phyloP scores from a whole-genome alignment of 202 grass and related monocot genomes.

The Bolboschoenoplectus hybrid region DNA sequence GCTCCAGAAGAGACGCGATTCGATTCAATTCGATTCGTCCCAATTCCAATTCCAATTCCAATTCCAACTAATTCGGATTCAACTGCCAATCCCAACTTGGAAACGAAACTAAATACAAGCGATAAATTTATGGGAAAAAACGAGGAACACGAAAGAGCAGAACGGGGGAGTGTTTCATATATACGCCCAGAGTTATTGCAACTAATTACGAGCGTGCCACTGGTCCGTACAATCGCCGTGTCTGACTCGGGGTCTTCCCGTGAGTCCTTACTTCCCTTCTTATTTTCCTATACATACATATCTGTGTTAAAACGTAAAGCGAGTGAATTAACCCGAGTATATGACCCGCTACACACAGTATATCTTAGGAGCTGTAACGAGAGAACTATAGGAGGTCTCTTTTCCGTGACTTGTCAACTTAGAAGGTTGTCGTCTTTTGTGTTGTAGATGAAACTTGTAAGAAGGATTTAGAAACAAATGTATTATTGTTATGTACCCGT shows the following conservation, averaged over 20 bases:
- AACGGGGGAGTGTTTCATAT: neutral
- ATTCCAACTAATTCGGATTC: neutral
- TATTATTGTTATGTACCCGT: neutral
- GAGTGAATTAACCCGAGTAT: neutral
- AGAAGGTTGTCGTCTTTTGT: neutral
- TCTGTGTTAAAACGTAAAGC: neutral
- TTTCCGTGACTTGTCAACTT: neutral
- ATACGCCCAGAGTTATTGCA: neutral
- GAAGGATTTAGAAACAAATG: neutral
- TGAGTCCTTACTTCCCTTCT: neutral
- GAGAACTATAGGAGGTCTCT: neutral
- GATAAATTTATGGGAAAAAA: conserved; percentile 16
- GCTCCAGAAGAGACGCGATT: neutral
- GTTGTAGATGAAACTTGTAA: neutral
- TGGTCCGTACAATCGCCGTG: too few species aligned
- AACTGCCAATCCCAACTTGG: conserved; percentile 12
- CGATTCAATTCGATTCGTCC: neutral
- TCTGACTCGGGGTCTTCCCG: neutral
- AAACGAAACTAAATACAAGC: conserved; percentile 5
- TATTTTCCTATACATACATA: neutral
- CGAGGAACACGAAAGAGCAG: neutral
- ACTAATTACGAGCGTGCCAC: conserved; percentile 1
- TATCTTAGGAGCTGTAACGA: neutral
- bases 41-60: neutral
- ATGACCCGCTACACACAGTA: neutral